phyloP scores from a whole-genome alignment of 306 rosid species.

The Inga laurina region DNA sequence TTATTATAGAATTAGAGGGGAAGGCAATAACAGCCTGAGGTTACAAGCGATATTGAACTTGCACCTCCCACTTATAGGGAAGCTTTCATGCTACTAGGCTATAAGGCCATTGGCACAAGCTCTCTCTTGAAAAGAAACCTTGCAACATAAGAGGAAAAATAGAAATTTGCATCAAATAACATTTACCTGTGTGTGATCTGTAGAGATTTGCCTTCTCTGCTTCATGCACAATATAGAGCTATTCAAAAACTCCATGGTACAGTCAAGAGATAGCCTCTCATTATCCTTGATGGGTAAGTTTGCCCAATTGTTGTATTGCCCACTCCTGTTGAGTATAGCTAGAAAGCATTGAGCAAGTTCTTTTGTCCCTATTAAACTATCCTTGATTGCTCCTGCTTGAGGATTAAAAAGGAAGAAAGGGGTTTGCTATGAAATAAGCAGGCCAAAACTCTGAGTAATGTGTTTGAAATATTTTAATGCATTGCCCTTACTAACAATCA shows the following conservation, averaged over 20 bases:
- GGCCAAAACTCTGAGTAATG: slow-evolving; percentile 7
- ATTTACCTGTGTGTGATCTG: slow-evolving; percentile 89
- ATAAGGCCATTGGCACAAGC: too few relatives aligned
- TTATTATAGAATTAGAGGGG: too few relatives aligned
- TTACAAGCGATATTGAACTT: too few relatives aligned
- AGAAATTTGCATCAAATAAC: neutral
- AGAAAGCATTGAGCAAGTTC: slow-evolving; percentile 57
- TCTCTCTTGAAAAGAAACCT: neutral
- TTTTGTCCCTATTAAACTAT: slow-evolving; percentile 44
- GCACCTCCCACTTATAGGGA: too few relatives aligned
- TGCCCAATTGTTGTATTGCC: slow-evolving; percentile 47
- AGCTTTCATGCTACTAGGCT: too few relatives aligned
- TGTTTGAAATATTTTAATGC: neutral
- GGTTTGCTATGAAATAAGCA: neutral
- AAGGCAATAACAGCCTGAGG: too few relatives aligned
- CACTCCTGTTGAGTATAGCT: slow-evolving; percentile 43
- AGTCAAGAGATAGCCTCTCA: slow-evolving; percentile 10
- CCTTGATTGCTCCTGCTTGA: slow-evolving; percentile 64
- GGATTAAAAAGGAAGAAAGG: slow-evolving; percentile 16
- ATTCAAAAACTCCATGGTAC: slow-evolving; percentile 15
- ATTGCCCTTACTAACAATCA: neutral
- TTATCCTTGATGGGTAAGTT: slow-evolving; percentile 28
- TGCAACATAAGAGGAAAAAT: neutral
- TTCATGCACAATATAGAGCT: slow-evolving; percentile 36
- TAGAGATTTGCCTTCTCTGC: slow-evolving; percentile 45